Evolutionary conservation across 495 filamentous ascomycete genomes (phyloP), one percentile per base, ranked within the genome.

Genomic region (Lineolata rhizophorae): DNA sequence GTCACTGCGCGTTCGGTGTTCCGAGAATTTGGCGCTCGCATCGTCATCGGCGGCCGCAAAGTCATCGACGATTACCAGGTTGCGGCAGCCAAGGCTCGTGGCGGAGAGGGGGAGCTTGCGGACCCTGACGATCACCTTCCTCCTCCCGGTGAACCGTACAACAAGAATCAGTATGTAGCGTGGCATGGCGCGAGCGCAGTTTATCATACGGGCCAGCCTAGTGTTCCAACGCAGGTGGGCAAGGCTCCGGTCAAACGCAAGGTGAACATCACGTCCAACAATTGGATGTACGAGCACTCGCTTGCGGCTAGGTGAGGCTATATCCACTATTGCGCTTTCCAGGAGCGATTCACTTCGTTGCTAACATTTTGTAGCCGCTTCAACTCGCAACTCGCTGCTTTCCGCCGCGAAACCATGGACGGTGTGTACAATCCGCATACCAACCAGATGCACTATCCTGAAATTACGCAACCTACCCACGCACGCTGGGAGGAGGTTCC

Each of bases 181-280:
- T 97, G 87, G 87, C 82, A 92, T 46, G 87, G 87, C 17, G 87
- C 87, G 13, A 94, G 84, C 42, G 70, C 72, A 25, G 87, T 97
- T 9, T 97, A 97, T 45, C 83, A 94, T 44, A 78, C 79, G 1
- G 72, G 67, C 19, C 70, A 61, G 0, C 79, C 83, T 1, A 71
- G 74, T 17, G 66, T 84, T 11, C 84, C 85, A 1, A 54, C 71
- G 43, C 70, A 71, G 29, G 72, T 62, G 30, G 78, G 79, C 30
- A 87, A 84, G 51, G 61, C 60, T 10, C 63, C 72, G 32, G 55
- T 55, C 32, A 92, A 87, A 54, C 64, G 77, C 35, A 72, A 77
- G 30, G 71, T 90, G 5, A 69, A 76, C 15, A 71, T 97, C n/a
- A 97, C 82, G 18, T 80, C 85, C 36, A 67, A 75, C n/a, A 97